A percentile compares a stretch with the other conserved stretches of the same genome.
These are phyloP conservation scores for Thielaviopsis populi DNA, from an alignment of 2,329 filamentous ascomycete genomes.

Conservation along the genomic window DNA sequence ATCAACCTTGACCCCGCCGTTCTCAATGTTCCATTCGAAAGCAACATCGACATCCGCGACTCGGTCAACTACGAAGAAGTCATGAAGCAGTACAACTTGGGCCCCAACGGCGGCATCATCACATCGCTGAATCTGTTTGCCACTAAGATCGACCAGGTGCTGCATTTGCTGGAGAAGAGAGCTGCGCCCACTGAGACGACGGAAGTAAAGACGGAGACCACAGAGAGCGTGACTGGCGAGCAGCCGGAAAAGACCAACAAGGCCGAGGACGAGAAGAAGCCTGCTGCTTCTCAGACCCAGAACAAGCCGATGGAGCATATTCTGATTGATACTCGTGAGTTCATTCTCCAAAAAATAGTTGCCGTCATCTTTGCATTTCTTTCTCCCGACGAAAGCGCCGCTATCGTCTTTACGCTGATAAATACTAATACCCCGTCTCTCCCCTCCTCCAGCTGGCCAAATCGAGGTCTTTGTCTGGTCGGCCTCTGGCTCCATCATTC, in stretches of 20 bases:
- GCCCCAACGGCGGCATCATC: conserved; percentile 90
- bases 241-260: conserved; percentile 82
- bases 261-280: conserved; percentile 70
- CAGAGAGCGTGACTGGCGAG: conserved; percentile 89
- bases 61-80: conserved; percentile 99
- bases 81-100: conserved; percentile 98
- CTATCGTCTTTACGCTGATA: background rate
- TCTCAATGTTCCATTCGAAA: conserved; percentile 80
- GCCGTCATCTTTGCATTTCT: background rate
- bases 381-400: background rate
- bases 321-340: conserved; percentile 65
- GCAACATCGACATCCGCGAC: conserved; percentile 97
- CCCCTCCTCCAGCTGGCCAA: conserved; percentile 50
- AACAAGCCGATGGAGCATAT: conserved; percentile 62
- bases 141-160: conserved; percentile 94
- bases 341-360: background rate
- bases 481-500: conserved; percentile 81
- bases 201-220: conserved; percentile 79
- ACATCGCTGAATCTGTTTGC: conserved; percentile 93
- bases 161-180: conserved; percentile 78
- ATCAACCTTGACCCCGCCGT: conserved; percentile 96
- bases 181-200: conserved; percentile 63
- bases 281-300: conserved; percentile 43
- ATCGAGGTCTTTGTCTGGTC: conserved; percentile 99
- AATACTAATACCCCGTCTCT: background rate